These are phyloP conservation scores for Wickerhamomyces sp. DNA, from an alignment of 1,139 yeast species.

Conservation along the genomic window DNA sequence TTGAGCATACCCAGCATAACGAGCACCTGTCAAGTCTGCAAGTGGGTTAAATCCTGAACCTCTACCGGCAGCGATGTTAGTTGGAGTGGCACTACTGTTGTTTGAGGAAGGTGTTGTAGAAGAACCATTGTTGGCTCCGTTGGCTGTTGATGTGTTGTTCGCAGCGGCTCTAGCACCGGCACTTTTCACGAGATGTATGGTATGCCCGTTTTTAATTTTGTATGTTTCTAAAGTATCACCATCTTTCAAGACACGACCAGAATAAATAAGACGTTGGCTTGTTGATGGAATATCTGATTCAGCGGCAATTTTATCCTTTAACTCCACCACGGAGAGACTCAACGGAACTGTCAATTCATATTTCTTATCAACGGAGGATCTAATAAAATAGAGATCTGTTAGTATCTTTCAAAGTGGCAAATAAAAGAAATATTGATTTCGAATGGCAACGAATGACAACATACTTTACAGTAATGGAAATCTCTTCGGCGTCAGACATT, in stretches of 20 bases:
- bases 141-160: constrained; percentile 10
- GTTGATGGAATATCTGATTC: constrained; percentile 63
- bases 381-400: constrained; percentile 1
- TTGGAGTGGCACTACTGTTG: constrained; percentile 41
- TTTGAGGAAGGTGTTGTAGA: constrained; percentile 23
- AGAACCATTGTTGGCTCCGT: constrained; percentile 17
- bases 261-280: constrained; percentile 82
- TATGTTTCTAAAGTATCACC: constrained; percentile 67
- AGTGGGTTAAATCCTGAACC: constrained; percentile 87
- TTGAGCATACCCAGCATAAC: constrained; percentile 89
- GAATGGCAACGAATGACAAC: constrained; percentile 2
- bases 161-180: constrained; percentile 40
- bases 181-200: constrained; percentile 78
- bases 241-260: constrained; percentile 91
- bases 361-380: constrained; percentile 68
- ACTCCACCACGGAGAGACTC: constrained; percentile 53
- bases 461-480: constrained; percentile 18
- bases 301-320: constrained; percentile 60
- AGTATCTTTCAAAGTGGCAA: too few relatives aligned
- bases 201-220: constrained; percentile 80
- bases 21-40: constrained; percentile 89
- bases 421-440: not conserved
- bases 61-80: constrained; percentile 80
- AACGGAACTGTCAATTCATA: constrained; percentile 58
- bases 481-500: constrained; percentile 16